Evolutionary conservation across 2,329 filamentous ascomycete species (phyloP).

Genomic region (Ophiostoma angusticollis): DNA sequence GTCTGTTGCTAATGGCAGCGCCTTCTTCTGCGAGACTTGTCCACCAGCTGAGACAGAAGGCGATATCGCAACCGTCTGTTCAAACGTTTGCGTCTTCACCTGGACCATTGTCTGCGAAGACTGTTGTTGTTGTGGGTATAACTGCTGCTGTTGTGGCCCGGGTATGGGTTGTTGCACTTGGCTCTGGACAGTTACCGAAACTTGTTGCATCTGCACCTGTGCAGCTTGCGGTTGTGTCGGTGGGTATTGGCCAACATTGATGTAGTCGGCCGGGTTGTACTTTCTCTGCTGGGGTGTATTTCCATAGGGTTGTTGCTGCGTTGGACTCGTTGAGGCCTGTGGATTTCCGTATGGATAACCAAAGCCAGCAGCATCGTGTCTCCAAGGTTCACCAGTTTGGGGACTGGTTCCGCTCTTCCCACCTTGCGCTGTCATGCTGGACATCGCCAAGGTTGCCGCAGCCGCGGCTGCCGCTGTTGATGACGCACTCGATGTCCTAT

Average conservation of each 20-base stretch:
- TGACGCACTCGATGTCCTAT: constrained; percentile 37
- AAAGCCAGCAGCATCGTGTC: constrained; percentile 21
- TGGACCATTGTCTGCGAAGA: constrained; percentile 23
- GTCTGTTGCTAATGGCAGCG: constrained; percentile 57
- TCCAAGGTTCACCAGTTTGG: constrained; percentile 17
- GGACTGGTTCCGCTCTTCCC: constrained; percentile 17
- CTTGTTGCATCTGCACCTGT: constrained; percentile 14
- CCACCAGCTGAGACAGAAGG: constrained; percentile 23
- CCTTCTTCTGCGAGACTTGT: constrained; percentile 32
- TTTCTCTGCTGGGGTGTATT: constrained; percentile 44
- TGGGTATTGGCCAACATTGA: constrained; percentile 41
- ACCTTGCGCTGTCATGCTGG: constrained; percentile 28
- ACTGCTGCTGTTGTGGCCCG: constrained; percentile 19
- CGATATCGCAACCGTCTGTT: constrained; percentile 24
- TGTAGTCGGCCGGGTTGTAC: constrained; percentile 71
- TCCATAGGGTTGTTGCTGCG: constrained; percentile 16
- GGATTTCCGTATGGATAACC: constrained; percentile 18
- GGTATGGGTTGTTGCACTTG: constrained; percentile 17
- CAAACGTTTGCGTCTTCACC: constrained; percentile 28
- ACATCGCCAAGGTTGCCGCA: constrained; percentile 45
- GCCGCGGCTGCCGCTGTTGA: constrained; percentile 41
- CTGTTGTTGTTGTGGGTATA: constrained; percentile 19
- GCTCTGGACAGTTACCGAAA: constrained; percentile 10
- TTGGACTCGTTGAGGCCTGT: constrained; percentile 1
- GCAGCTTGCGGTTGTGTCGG: constrained; percentile 25